Percentiles rank a stretch among this genome's conserved stretches.
phyloP scores from a whole-genome alignment of 129 eudicot species.

The Pseudognaphalium luteoalbum region DNA sequence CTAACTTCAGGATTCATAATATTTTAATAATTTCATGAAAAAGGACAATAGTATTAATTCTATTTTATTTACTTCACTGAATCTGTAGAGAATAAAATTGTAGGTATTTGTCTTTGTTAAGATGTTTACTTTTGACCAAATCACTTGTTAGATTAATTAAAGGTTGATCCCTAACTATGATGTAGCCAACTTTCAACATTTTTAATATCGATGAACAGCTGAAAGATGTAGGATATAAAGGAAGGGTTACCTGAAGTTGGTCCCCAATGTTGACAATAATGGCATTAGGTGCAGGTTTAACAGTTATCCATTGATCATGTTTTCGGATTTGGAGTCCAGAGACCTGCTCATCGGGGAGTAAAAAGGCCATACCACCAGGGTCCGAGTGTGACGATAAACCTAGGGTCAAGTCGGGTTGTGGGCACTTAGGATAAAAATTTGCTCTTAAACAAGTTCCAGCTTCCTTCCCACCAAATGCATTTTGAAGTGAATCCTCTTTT shows the following conservation, averaged over 20 bases:
- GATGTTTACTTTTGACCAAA: background rate
- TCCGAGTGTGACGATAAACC: constrained; percentile 87
- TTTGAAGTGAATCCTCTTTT: constrained; percentile 48
- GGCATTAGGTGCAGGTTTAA: constrained; percentile 66
- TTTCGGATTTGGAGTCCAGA: constrained; percentile 71
- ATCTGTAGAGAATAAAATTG: background rate
- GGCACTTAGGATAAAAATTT: constrained; percentile 85
- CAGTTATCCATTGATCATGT: constrained; percentile 58
- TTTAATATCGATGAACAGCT: background rate
- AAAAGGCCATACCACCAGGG: constrained; percentile 81
- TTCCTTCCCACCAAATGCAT: constrained; percentile 71
- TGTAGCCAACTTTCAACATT: too few species aligned
- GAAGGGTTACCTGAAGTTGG: constrained; percentile 67
- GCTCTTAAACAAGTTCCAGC: constrained; percentile 73
- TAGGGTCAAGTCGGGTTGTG: constrained; percentile 77
- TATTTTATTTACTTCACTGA: background rate
- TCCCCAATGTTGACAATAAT: constrained; percentile 80
- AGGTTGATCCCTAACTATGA: background rate
- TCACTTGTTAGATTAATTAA: background rate
- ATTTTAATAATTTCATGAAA: background rate
- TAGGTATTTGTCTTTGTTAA: background rate
- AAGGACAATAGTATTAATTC: background rate
- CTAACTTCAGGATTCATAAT: background rate
- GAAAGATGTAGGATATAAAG: background rate
- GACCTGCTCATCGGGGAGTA: constrained; percentile 71